These are phyloP conservation scores for Trichoderma asperellum DNA, from an alignment of 2,329 filamentous ascomycete species.

Conservation along the genomic window DNA sequence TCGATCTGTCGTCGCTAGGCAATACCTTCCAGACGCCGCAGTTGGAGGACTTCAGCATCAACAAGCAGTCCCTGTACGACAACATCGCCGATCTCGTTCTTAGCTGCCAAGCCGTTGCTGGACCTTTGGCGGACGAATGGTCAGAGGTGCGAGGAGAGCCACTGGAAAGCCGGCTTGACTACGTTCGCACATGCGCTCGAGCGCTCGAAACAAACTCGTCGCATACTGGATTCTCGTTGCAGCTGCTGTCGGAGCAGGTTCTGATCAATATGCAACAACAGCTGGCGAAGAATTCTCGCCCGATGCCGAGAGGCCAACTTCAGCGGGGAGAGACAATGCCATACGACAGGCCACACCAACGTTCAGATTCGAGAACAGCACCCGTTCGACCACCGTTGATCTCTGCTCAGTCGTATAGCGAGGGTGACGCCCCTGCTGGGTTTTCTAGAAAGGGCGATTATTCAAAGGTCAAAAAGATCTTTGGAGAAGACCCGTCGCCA, in stretches of 20 bases:
- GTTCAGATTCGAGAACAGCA: constrained; percentile 58
- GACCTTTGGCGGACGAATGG: constrained; percentile 93
- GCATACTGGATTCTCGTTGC: constrained; percentile 84
- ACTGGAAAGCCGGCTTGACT: constrained; percentile 81
- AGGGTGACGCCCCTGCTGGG: constrained; percentile 57
- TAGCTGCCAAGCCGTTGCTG: constrained; percentile 87
- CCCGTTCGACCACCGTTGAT: constrained; percentile 52
- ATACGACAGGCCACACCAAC: constrained; percentile 58
- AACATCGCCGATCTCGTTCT: constrained; percentile 87
- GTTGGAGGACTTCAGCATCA: constrained; percentile 80
- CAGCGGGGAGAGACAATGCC: constrained; percentile 63
- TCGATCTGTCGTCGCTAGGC: constrained; percentile 80
- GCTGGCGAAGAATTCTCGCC: constrained; percentile 25
- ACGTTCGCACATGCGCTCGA: constrained; percentile 75
- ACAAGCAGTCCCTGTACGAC: constrained; percentile 94
- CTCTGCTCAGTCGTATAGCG: constrained; percentile 66
- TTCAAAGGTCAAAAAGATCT: constrained; percentile 68
- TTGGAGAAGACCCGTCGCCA: constrained; percentile 66
- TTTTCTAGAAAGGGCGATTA: constrained; percentile 63
- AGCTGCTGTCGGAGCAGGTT: constrained; percentile 83
- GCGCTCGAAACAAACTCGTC: constrained; percentile 85
- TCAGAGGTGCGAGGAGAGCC: constrained; percentile 88
- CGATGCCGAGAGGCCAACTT: constrained; percentile 54
- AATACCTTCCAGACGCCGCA: constrained; percentile 82
- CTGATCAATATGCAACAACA: constrained; percentile 57